phyloP scores from a whole-genome alignment of 2,329 filamentous ascomycete genomes.

The Pyrenophora seminiperda region DNA sequence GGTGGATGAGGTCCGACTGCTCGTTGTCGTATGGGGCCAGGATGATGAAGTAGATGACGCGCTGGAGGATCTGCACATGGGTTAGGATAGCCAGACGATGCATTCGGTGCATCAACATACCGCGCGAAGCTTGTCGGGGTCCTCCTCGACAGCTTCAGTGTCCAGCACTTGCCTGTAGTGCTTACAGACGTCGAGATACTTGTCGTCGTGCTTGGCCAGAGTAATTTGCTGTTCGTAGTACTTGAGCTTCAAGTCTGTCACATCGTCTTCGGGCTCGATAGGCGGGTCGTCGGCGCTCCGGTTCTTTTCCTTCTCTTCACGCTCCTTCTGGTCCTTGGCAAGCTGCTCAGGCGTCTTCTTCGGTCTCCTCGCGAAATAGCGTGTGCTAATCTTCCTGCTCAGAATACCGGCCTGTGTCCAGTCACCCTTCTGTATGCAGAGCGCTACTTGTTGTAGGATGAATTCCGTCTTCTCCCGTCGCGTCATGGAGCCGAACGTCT shows the following conservation, averaged over 20 bases:
- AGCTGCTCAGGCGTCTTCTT: slow-evolving; percentile 89
- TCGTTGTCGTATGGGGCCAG: slow-evolving; percentile 98
- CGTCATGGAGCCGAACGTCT: slow-evolving; percentile 98
- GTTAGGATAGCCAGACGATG: slow-evolving; percentile 22
- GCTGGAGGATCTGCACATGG: slow-evolving; percentile 73
- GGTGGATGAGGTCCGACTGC: slow-evolving; percentile 94
- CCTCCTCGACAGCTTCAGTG: slow-evolving; percentile 92
- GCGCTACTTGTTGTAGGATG: slow-evolving; percentile 89
- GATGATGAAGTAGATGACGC: slow-evolving; percentile 97
- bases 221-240: slow-evolving; percentile 98
- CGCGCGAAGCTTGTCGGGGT: slow-evolving; percentile 81
- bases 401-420: slow-evolving; percentile 96
- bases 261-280: slow-evolving; percentile 80
- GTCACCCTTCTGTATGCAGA: slow-evolving; percentile 94
- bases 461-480: slow-evolving; percentile 98
- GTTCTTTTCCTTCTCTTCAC: slow-evolving; percentile 81
- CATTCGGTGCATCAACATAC: slow-evolving; percentile 58
- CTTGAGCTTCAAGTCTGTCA: slow-evolving; percentile 91
- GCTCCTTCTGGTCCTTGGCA: slow-evolving; percentile 87
- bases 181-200: slow-evolving; percentile 97
- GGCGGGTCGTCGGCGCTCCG: slow-evolving; percentile 77
- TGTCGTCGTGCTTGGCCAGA: slow-evolving; percentile 93
- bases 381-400: slow-evolving; percentile 94
- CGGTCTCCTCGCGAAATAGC: slow-evolving; percentile 85
- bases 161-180: slow-evolving; percentile 96